A percentile compares a stretch with the other conserved stretches of the same genome.
Conservation (phyloP, 495 filamentous ascomycete species). For the Copromyces sp. region DNA sequence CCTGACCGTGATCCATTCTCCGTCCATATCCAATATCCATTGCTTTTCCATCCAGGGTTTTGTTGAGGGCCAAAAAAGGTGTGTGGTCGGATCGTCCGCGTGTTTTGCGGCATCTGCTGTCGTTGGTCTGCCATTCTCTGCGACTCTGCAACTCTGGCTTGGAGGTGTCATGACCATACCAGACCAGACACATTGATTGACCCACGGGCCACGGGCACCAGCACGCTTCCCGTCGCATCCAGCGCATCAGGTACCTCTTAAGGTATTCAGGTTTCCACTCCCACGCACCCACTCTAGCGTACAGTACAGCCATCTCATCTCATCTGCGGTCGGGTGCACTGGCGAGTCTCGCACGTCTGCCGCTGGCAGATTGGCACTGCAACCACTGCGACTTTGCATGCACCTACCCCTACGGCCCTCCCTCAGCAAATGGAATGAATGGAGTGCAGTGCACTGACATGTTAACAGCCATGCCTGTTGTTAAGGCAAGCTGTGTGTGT, state of each 20-base stretch:
- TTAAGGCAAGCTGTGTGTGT: background rate
- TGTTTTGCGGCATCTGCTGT: background rate
- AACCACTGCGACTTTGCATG: background rate
- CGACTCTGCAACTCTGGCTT: background rate
- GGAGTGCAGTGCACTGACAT: background rate
- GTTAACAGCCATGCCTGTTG: background rate
- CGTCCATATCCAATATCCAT: background rate
- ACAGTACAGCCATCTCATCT: background rate
- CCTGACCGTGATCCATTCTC: background rate
- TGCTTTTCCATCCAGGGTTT: background rate
- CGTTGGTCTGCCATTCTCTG: background rate
- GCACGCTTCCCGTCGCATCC: background rate
- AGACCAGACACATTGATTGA: background rate
- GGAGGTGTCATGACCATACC: background rate
- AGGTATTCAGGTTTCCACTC: background rate
- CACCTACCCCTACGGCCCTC: background rate
- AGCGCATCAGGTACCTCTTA: background rate
- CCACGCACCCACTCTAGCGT: background rate
- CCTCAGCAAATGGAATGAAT: background rate
- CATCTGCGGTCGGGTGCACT: background rate
- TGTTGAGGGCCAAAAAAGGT: background rate
- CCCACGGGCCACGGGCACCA: background rate
- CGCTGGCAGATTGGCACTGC: background rate
- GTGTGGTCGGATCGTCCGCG: background rate
- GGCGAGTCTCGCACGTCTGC: background rate